These are phyloP conservation scores for Mortierella sp. DNA, from an alignment of 371 early-diverging fungal species.

Conservation along the genomic window DNA sequence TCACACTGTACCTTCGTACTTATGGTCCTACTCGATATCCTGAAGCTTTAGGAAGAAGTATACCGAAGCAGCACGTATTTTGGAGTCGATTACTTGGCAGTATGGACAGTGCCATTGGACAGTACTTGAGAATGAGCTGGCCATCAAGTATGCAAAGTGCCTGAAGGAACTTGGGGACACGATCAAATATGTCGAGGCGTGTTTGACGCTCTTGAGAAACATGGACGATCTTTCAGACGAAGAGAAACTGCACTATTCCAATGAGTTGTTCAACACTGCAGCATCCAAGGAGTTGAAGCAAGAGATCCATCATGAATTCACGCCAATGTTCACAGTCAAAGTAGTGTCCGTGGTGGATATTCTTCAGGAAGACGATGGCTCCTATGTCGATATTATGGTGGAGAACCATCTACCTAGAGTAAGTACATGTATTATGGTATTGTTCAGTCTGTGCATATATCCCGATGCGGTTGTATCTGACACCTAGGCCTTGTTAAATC, in stretches of 20 bases:
- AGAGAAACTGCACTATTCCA: slow-evolving; percentile 59
- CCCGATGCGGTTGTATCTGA: too few species aligned
- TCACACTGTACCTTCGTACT: not conserved
- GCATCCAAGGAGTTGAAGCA: slow-evolving; percentile 44
- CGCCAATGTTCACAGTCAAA: slow-evolving; percentile 68
- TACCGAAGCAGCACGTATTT: slow-evolving; percentile 73
- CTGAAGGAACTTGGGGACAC: slow-evolving; percentile 66
- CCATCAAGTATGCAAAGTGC: slow-evolving; percentile 78
- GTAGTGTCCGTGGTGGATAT: slow-evolving; percentile 70
- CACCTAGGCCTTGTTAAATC: not conserved
- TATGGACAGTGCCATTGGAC: slow-evolving; percentile 80
- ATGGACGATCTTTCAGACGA: slow-evolving; percentile 58
- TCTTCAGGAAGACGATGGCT: slow-evolving; percentile 66
- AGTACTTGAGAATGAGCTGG: slow-evolving; percentile 74
- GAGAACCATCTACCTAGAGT: slow-evolving; percentile 72
- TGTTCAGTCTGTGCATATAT: too few species aligned
- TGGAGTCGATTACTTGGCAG: slow-evolving; percentile 71
- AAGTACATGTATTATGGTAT: not conserved
- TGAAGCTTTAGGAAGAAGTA: slow-evolving; percentile 70
- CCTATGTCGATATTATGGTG: slow-evolving; percentile 67
- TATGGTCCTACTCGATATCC: too few species aligned
- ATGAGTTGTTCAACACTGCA: slow-evolving; percentile 62
- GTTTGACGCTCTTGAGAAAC: slow-evolving; percentile 68
- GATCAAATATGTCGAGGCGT: slow-evolving; percentile 66
- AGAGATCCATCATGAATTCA: slow-evolving; percentile 65